These are phyloP conservation scores for Clitoria ternatea DNA, from an alignment of 306 rosid genomes.

Conservation along the genomic window DNA sequence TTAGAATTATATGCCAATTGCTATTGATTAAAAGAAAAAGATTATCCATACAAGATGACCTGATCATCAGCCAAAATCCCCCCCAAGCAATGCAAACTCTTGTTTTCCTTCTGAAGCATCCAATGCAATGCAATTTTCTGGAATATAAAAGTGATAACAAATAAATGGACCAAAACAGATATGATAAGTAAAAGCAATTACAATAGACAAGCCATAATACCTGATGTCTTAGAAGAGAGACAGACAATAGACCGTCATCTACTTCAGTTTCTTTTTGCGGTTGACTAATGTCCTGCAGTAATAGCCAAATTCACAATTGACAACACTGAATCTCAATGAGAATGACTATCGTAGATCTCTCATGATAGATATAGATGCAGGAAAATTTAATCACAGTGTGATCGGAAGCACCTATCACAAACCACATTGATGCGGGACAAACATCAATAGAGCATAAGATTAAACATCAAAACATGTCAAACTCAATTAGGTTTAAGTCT, in stretches of 20 bases:
- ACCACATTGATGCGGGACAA: neutral
- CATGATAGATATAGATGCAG: neutral
- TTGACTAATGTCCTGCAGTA: slow-evolving; percentile 83
- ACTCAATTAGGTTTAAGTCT: slow-evolving; percentile 1
- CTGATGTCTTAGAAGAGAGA: slow-evolving; percentile 93
- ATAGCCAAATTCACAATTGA: slow-evolving; percentile 31
- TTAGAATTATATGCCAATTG: slow-evolving; percentile 4
- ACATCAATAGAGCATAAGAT: slow-evolving; percentile 12
- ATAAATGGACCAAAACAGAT: neutral
- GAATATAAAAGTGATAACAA: slow-evolving; percentile 23
- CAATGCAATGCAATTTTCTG: slow-evolving; percentile 97
- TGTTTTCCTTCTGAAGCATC: slow-evolving; percentile 95
- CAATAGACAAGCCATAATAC: slow-evolving; percentile 38
- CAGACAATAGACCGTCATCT: slow-evolving; percentile 82
- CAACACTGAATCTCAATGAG: neutral
- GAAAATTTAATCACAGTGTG: neutral
- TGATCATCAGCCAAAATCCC: slow-evolving; percentile 99
- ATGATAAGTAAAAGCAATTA: neutral
- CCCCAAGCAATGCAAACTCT: slow-evolving; percentile 93
- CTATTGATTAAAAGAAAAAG: neutral
- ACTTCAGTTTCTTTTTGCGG: slow-evolving; percentile 61
- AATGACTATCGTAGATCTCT: neutral
- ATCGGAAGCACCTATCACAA: neutral
- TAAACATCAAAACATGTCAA: slow-evolving; percentile 14
- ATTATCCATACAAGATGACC: slow-evolving; percentile 43